These are phyloP conservation scores for Fragilaria radians DNA, from an alignment of 108 stramenopile genomes.

Conservation along the genomic window DNA sequence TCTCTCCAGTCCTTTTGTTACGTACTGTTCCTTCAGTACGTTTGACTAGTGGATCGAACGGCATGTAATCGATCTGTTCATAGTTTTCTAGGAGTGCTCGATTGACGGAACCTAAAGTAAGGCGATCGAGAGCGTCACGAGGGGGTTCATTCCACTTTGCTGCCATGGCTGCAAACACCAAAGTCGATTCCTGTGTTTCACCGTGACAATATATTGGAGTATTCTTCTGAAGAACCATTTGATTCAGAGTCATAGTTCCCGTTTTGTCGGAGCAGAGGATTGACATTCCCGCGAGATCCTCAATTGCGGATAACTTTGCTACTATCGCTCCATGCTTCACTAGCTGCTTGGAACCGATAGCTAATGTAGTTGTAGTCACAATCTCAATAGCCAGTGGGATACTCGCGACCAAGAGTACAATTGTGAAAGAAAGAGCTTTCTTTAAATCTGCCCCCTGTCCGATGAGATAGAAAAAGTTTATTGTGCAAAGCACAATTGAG, in stretches of 20 bases:
- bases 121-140: constrained; percentile 56
- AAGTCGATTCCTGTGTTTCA: constrained; percentile 45
- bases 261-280: constrained; percentile 87
- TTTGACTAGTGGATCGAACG: constrained; percentile 76
- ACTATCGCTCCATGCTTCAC: constrained; percentile 66
- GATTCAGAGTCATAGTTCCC: constrained; percentile 76
- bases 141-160: constrained; percentile 55
- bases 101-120: constrained; percentile 40
- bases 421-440: constrained; percentile 38
- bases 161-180: constrained; percentile 54
- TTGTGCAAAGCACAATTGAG: constrained; percentile 40
- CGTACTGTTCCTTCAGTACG: constrained; percentile 59
- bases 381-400: constrained; percentile 83
- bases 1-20: constrained; percentile 25
- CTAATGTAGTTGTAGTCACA: constrained; percentile 69
- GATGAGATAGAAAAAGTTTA: constrained; percentile 42
- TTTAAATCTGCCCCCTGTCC: constrained; percentile 20
- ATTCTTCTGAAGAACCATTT: constrained; percentile 58
- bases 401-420: constrained; percentile 71
- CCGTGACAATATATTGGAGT: constrained; percentile 33
- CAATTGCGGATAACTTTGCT: constrained; percentile 70
- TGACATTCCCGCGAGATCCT: constrained; percentile 73
- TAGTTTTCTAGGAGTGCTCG: constrained; percentile 24
- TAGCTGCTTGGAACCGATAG: constrained; percentile 66
- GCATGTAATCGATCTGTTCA: constrained; percentile 51